Evolutionary conservation across 345 rosid genomes (phyloP), one percentile per base, ranked within the genome.

Genomic region (Stellera chamaejasme): DNA sequence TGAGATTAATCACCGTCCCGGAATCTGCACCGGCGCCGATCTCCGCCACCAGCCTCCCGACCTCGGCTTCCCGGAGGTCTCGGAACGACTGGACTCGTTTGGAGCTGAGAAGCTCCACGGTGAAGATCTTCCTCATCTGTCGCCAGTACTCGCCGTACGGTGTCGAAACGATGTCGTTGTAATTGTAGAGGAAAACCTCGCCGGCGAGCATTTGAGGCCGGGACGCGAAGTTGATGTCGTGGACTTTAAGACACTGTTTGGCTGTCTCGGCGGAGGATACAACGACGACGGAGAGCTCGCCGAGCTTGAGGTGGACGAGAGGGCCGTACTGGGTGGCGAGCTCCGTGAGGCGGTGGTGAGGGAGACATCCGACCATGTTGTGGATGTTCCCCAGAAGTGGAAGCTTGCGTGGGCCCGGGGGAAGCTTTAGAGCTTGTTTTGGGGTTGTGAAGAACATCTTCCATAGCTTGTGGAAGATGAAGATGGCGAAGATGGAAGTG

Each of bases 261-360:
- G 80, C 75, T 0, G 54, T 16, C 15, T 73, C 53, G 0, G 73
- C 53, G 0, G 71, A 69, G 2, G 77, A 77, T 11, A 63, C 28
- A 7, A 76, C 68, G 0, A 66, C 27, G 2, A 50, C 43, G n/a
- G 64, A n/a, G 19, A 63, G 46, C 50, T 69, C 67, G 11, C 73
- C 73, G 0, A 66, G 59, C 45, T 69, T 54, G 2, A 76, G 60
- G 43, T 72, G 63, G 63, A 76, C 69, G 10, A 72, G 10, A 7
- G 65, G 65, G 6, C 80, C 73, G 41, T 69, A 23, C 64, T 51
- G 60, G 11, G 16, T 47, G 13, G 75, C 65, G 52, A 76, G 58
- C 27, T 72, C 57, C 27, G 50, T 49, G 9, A 69, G 26, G 32
- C 48, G 11, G 2, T 45, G 70, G n/a, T 69, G 77, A 3, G 66